Base-by-base conservation (phyloP, 345 rosid genomes). In the Mercurialis annua region DNA sequence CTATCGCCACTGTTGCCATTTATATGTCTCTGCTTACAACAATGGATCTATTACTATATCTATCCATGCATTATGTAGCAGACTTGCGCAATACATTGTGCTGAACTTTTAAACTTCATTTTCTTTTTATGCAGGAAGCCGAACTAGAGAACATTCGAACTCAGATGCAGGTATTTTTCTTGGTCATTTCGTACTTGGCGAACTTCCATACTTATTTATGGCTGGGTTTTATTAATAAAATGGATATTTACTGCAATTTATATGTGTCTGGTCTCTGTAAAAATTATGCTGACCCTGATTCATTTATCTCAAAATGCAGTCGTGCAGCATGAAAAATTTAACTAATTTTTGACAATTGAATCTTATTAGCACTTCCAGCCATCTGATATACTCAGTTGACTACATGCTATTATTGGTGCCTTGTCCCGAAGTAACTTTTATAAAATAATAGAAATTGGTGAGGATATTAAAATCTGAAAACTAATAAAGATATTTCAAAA, bases 121-220 rank as follows among this genome's bases (percentile, higher is more conserved):
- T 56, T 55, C 57, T 34, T 42, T 21, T 60, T 48, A 77, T 55
- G 58, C 74, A 93, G 96, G 96, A 89, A 81, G 91, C 99, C 2
- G 87, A 87, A 75, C 80, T 93, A 73, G 92, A 89, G 80, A 81
- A 87, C 73, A 81, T 93, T n/a, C 82, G 83, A 65, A 84, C 96
- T 46, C 97, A 91, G 82, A 86, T 76, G 74, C 96, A 85, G 89
- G 97, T 93, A 77, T 20, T 65, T 49, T 17, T 62, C 27, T 14
- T 51, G 47, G 23, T n/a, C 46, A 44, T 63, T 38, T 38, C 17
- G 30, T 54, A 4, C 62, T 24, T 59, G 26, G 29, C 21, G 51
- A 21, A 20, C 8, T 52, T 10, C 26, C 31, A 18, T 53, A 49
- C 21, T 26, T 33, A 27, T 48, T 36, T 53, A 30, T 27, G 31